phyloP scores from a whole-genome alignment of 1,284 basidiomycete genomes.

The Apiotrichum sp. region DNA sequence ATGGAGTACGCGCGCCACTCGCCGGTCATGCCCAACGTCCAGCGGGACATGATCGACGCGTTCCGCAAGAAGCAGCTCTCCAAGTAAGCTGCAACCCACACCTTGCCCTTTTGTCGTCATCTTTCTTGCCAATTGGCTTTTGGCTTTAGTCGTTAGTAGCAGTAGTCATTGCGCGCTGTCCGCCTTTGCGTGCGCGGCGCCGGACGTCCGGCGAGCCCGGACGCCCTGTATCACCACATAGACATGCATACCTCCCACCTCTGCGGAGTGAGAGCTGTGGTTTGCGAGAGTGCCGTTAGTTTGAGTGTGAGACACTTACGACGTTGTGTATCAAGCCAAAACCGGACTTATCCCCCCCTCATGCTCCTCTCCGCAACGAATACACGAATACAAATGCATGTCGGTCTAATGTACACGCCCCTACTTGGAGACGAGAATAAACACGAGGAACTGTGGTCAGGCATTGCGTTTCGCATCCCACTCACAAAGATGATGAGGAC shows the following conservation, averaged over 20 bases:
- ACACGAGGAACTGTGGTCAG: constrained; percentile 70
- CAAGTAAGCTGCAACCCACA: not conserved
- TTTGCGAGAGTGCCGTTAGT: no score
- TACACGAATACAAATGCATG: not conserved
- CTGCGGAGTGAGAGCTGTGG: not conserved
- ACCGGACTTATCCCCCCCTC: no score
- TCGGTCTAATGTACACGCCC: not conserved
- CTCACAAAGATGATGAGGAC: constrained; percentile 89
- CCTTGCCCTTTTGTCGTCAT: not conserved
- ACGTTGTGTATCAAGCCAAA: no score
- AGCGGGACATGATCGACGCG: constrained; percentile 71
- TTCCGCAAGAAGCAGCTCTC: constrained; percentile 51
- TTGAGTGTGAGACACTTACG: no score
- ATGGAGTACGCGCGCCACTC: constrained; percentile 92
- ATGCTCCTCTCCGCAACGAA: no score
- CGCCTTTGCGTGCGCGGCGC: not conserved
- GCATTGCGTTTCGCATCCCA: constrained; percentile 25
- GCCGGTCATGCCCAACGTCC: constrained; percentile 82
- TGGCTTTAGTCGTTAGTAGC: no score
- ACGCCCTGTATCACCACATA: constrained; percentile 6
- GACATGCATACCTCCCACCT: constrained; percentile 13
- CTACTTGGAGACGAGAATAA: constrained; percentile 48
- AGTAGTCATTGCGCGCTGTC: not conserved
- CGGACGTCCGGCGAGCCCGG: not conserved
- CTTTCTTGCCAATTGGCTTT: not conserved